Evolutionary conservation across 2,329 filamentous ascomycete genomes (phyloP), one percentile per base, ranked within the genome.

Genomic region (Colletotrichum sp.): DNA sequence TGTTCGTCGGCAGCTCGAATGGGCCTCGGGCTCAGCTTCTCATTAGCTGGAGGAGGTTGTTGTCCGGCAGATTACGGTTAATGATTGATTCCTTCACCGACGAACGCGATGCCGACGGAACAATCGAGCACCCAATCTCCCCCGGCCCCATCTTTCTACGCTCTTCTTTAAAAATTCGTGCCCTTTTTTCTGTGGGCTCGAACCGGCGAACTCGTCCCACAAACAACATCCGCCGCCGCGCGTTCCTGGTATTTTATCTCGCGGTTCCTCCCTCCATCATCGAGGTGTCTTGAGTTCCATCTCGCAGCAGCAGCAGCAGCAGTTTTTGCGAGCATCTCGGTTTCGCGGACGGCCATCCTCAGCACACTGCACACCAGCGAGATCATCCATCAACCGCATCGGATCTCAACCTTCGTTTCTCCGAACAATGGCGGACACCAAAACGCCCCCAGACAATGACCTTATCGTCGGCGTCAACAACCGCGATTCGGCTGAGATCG

Each of bases 171-270:
- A 75, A 44, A 74, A 30, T 73, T 73, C 70, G 74, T 73, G 74
- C 70, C 74, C 70, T 73, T 74, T 73, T 71, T 75, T 75, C 72
- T 75, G 70, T 73, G 70, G 74, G 74, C 15, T 63, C 39, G 27
- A 55, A 22, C 52, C 63, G 32, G 39, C n/a, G 39, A 52, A 30
- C 22, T 68, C 27, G 68, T 75, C 63, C 72, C 72, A 75, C 68
- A 72, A 72, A 67, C 61, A 66, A 61, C 52, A 55, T 57, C 48
- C 36, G 32, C 22, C 32, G 32, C 22, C 32, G 13, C 22, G 69
- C 55, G 52, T 34, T 16, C 57, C 57, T 30, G 30, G 28, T 61
- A 64, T 75, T 60, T 75, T 55, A 63, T 59, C 32, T 63, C 44
- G 63, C n/a, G 39, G 27, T 75, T 44, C 25, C 25, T 59, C 71